A percentile compares a stretch with the other conserved stretches of the same genome.
These are phyloP conservation scores for Talaromyces sp. DNA, from an alignment of 2,329 filamentous ascomycete genomes.

Conservation along the genomic window DNA sequence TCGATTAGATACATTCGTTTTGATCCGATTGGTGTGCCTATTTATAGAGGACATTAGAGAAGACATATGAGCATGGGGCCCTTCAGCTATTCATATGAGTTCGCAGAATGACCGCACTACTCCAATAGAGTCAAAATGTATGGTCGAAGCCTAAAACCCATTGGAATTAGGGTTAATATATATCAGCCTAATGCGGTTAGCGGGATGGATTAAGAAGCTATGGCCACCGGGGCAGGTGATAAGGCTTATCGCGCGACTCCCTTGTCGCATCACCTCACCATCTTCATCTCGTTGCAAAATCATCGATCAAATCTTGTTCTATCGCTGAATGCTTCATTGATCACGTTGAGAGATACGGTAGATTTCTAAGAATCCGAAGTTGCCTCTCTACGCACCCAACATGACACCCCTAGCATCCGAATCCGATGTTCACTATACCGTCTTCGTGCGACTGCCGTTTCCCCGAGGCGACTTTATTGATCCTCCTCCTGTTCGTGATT, in stretches of 20 bases:
- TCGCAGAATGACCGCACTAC: too few species aligned
- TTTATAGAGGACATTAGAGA: background rate
- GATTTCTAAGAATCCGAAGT: background rate
- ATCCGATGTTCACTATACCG: conserved; percentile 49
- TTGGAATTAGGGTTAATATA: background rate
- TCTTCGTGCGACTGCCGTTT: conserved; percentile 88
- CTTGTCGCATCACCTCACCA: background rate
- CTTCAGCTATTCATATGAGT: background rate
- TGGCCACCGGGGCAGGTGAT: background rate
- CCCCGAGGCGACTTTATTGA: conserved; percentile 83
- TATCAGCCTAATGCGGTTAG: background rate
- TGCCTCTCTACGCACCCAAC: background rate
- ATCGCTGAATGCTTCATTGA: too few species aligned
- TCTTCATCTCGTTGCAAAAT: background rate
- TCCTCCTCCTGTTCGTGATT: conserved; percentile 67
- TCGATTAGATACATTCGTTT: background rate
- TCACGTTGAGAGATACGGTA: too few species aligned
- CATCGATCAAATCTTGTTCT: background rate
- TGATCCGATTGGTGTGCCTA: background rate
- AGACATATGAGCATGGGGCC: too few species aligned
- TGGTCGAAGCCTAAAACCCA: background rate
- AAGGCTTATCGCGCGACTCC: conserved; percentile 1
- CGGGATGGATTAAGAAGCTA: background rate
- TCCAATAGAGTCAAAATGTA: background rate
- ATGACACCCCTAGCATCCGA: background rate